Base-by-base conservation (phyloP, 2,329 filamentous ascomycete genomes). In the Aspergillus carbonarius region DNA sequence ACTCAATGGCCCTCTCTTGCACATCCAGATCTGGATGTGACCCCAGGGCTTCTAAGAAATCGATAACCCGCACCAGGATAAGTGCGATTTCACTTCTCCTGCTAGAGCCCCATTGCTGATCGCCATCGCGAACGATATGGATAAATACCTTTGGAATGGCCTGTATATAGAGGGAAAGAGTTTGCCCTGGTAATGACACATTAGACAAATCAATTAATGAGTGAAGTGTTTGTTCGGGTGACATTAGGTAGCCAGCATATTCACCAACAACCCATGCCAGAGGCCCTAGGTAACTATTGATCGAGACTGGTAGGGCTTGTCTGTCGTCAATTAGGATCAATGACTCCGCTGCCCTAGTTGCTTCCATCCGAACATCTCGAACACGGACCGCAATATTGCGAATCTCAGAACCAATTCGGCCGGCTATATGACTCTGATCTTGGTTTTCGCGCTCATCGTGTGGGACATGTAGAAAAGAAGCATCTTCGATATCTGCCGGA, bases 381-480 rank as follows among this genome's bases (percentile, higher is more conserved):
- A 99, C 95, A 67, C 96, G 91, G 53, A 98, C 92, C 1, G 93
- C 90, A 53, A 99, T 85, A 68, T 93, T 98, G 52, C 92, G 88
- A 30, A 99, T 77, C 76, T 99, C 93, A 37, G 86, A 84, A 17
- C 93, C 95, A 67, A 98, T 92, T 52, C 75, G 70, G 46, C 66
- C 64, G 9, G 74, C 72, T 35, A 75, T 67, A 42, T 68, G 63
- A 13, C 59, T 59, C 50, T 60, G 63, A 4, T 51, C 50, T n/a
- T 60, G 48, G 18, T 48, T 47, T 32, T 57, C 58, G 30, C 54
- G 30, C 2, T 63, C 66, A 40, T 62, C 61, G 20, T 60, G 50
- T 23, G 42, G 42, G 54, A 44, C 50, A 47, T 55, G 25, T 44
- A 58, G 42, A 65, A 66, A 23, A 66, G 66, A 53, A 61, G 52